Conservation (phyloP, 805 yeast genomes). For the Cyberlindnera americana region DNA sequence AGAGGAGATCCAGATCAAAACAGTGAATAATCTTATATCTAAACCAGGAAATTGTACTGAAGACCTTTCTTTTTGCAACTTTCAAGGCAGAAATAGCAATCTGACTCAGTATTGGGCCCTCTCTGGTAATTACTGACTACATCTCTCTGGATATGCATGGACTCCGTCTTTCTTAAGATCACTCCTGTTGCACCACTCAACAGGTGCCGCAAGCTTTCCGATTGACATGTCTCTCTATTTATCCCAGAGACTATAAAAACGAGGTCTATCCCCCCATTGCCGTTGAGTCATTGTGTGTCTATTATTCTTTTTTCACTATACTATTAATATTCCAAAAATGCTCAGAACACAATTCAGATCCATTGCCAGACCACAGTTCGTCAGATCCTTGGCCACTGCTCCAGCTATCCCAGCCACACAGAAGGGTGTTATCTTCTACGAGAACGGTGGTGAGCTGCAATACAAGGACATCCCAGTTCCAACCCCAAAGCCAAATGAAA, state of each 20-base stretch:
- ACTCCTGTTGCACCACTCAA: slow-evolving; percentile 8
- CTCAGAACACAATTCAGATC: slow-evolving; percentile 24
- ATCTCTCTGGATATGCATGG: no score
- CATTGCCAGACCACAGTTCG: slow-evolving; percentile 22
- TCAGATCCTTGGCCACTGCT: slow-evolving; percentile 29
- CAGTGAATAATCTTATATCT: no score
- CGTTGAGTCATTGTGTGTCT: not conserved
- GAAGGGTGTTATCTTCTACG: slow-evolving; percentile 51
- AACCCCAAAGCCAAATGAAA: slow-evolving; percentile 58
- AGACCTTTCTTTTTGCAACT: no score
- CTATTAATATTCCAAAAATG: slow-evolving; percentile 13
- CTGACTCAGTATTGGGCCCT: no score
- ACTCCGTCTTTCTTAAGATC: slow-evolving; percentile 5
- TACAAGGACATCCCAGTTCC: slow-evolving; percentile 57
- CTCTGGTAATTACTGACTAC: no score
- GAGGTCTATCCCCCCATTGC: not conserved
- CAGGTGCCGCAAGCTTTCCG: not conserved
- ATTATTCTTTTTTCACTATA: not conserved
- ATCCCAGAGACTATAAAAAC: not conserved
- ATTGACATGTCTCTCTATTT: not conserved
- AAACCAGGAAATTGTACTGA: no score
- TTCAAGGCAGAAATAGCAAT: no score
- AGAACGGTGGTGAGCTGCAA: slow-evolving; percentile 44
- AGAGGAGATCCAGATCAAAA: no score
- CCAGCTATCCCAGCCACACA: slow-evolving; percentile 44